Conservation (phyloP, 306 rosid species). For the Trifolium subterraneum region DNA sequence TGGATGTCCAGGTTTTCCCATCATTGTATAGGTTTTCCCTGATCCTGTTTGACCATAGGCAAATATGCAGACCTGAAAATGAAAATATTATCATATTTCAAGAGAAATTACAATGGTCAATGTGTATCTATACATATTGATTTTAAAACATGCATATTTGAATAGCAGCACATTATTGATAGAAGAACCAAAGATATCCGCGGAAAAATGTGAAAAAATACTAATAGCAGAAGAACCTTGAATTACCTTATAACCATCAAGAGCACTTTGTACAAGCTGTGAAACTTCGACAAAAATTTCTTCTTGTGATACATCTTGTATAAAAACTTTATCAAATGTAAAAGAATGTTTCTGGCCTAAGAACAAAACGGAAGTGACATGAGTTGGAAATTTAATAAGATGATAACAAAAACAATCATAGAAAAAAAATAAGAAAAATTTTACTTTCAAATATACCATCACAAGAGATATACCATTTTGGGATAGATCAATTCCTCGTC, state of each 20-base stretch:
- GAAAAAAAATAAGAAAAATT: constrained; percentile 15
- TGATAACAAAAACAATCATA: constrained; percentile 27
- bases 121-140: not conserved
- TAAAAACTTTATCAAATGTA: constrained; percentile 84
- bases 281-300: constrained; percentile 92
- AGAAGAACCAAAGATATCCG: not conserved
- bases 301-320: constrained; percentile 83
- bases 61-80: constrained; percentile 88
- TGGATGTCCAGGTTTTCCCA: constrained; percentile 87
- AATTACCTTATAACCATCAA: constrained; percentile 95
- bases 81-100: constrained; percentile 39
- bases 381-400: constrained; percentile 37
- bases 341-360: constrained; percentile 93
- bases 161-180: not conserved
- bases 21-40: constrained; percentile 98
- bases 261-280: constrained; percentile 98
- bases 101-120: constrained; percentile 2
- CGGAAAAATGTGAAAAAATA: not conserved
- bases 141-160: not conserved
- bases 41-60: constrained; percentile 99
- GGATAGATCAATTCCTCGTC: constrained; percentile 74
- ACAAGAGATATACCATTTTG: constrained; percentile 68
- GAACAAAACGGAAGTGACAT: constrained; percentile 38
- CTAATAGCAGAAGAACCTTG: not conserved
- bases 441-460: constrained; percentile 26